These are phyloP conservation scores for Lentinula lateritia DNA, from an alignment of 768 basidiomycete species.

Conservation along the genomic window DNA sequence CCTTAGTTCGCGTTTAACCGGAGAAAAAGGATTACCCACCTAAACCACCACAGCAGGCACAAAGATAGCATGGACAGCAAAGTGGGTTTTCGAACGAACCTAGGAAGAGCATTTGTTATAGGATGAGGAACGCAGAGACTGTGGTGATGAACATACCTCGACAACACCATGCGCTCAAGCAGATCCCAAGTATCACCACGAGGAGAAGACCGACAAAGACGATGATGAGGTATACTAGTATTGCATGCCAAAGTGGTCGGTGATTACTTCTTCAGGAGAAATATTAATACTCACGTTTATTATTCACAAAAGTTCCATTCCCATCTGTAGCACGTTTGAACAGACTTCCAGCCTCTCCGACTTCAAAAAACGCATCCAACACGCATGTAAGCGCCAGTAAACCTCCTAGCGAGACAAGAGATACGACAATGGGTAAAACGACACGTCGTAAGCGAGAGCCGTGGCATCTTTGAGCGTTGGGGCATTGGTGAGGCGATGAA, in stretches of 20 bases:
- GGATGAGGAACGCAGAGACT: neutral
- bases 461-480: neutral
- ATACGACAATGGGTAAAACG: neutral
- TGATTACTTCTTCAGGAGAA: neutral
- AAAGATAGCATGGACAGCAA: constrained; percentile 64
- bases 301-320: neutral
- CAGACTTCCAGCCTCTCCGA: neutral
- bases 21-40: constrained; percentile 27
- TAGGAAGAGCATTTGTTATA: neutral
- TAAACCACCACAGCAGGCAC: constrained; percentile 67
- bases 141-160: constrained; percentile 26
- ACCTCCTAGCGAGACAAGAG: neutral
- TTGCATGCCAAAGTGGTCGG: neutral
- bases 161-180: constrained; percentile 66
- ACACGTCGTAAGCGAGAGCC: constrained; percentile 1
- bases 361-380: neutral
- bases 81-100: constrained; percentile 23
- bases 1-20: neutral
- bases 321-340: neutral
- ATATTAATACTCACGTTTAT: neutral
- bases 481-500: neutral
- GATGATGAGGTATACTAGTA: constrained; percentile 55
- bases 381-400: neutral
- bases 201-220: constrained; percentile 60
- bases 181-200: constrained; percentile 46